Evolutionary conservation across 2,329 filamentous ascomycete species (phyloP), one percentile per base, ranked within the genome.

Genomic region (Trichophyton simii): DNA sequence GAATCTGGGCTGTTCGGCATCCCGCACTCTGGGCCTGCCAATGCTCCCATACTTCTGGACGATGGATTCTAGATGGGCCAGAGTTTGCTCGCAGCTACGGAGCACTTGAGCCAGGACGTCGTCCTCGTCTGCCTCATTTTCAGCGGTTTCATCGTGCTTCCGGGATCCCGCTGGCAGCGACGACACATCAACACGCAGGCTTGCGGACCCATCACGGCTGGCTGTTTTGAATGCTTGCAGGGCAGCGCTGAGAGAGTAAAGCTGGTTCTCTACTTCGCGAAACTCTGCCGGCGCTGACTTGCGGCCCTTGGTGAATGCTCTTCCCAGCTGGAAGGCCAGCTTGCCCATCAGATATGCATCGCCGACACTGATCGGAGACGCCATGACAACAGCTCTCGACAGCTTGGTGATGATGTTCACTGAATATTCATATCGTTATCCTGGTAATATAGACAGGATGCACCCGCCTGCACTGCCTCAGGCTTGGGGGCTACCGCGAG

Each of bases 211-310:
- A 11, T 55, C 52, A 2, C 15, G 18, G 18, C 25, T 55, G 3
- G 15, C 34, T 9, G n/a, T 58, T 22, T 44, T 34, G 8, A 58
- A 44, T 7, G 38, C 15, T 25, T 58, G 34, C 34, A 58, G 44
- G 22, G 34, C 57, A 28, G 15, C 38, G 22, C 57, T 58, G 34
- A 58, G 38, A n/a, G 57, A 38, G 41, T 58, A 58, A 18, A 58
- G 57, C 57, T 58, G 57, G 6, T 58, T 58, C 15, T 58, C 34
- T 4, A 58, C 57, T 25, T 58, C 57, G n/a, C 38, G 57, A 36
- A 58, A 58, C 34, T 58, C 57, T 18, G 57, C 31, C 9, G 57
- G 57, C 18, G 57, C 57, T 38, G 57, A 58, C 36, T 44, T 58
- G 22, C 57, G 57, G 6, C 57, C 57, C 38, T 28, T 38, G 34